Conservation (phyloP, 129 eudicot genomes). For the Artemisia argyi region DNA sequence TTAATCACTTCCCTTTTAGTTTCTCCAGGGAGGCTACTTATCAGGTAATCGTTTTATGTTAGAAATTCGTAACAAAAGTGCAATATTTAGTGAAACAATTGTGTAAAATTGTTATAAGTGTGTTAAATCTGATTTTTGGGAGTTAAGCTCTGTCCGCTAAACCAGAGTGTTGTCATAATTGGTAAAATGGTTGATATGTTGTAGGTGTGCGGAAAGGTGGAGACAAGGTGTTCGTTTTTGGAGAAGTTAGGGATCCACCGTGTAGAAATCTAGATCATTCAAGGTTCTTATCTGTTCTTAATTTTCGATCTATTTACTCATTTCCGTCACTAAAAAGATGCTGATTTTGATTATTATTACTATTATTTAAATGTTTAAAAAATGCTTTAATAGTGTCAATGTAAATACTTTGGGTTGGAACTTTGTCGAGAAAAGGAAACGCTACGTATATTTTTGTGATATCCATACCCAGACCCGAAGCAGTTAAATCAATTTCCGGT, state of each 20-base stretch:
- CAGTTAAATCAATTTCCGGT: too few relatives aligned
- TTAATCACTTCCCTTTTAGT: slow-evolving; percentile 70
- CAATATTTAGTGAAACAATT: neutral
- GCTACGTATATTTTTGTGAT: too few relatives aligned
- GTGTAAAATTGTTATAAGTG: neutral
- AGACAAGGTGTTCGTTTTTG: slow-evolving; percentile 67
- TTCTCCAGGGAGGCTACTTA: slow-evolving; percentile 49
- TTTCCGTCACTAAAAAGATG: slow-evolving; percentile 5
- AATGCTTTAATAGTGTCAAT: neutral
- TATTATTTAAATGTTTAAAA: slow-evolving; percentile 1
- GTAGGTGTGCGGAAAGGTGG: slow-evolving; percentile 46
- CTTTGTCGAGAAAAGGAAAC: too few relatives aligned
- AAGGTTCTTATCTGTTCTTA: slow-evolving; percentile 29
- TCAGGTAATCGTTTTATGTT: slow-evolving; percentile 31
- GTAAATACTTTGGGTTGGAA: neutral
- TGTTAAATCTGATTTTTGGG: too few relatives aligned
- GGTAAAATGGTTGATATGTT: slow-evolving; percentile 16
- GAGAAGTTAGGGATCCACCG: slow-evolving; percentile 51
- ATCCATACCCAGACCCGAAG: too few relatives aligned
- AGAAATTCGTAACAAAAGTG: neutral
- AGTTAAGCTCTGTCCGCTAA: too few relatives aligned
- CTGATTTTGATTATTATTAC: neutral
- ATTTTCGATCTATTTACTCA: neutral
- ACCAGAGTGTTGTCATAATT: neutral
- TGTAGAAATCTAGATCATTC: slow-evolving; percentile 49